Evolutionary conservation across 2,329 filamentous ascomycete genomes (phyloP).

Genomic region (Colletotrichum musicola): DNA sequence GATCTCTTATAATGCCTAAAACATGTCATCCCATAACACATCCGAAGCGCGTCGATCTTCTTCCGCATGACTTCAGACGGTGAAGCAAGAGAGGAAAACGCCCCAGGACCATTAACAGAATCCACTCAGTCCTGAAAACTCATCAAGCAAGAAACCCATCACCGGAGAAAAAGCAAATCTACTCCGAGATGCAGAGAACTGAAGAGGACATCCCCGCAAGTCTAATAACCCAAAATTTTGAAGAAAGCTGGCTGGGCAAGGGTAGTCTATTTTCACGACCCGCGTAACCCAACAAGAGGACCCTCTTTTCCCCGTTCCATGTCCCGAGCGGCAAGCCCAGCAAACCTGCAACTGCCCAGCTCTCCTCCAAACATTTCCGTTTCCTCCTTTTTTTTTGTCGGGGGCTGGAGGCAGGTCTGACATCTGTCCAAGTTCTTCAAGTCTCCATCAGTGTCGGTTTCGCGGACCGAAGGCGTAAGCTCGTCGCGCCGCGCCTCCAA

Average conservation of each 20-base stretch:
- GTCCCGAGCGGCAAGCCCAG: neutral
- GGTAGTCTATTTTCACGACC: neutral
- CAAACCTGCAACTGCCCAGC: constrained; percentile 7
- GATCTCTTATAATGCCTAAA: neutral
- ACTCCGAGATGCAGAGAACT: neutral
- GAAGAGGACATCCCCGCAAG: neutral
- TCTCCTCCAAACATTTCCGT: constrained; percentile 14
- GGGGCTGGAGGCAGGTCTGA: neutral
- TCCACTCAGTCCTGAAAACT: neutral
- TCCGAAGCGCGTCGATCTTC: neutral
- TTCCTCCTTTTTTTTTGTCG: neutral
- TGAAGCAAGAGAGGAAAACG: too few species aligned
- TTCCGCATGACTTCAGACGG: neutral
- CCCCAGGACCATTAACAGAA: neutral
- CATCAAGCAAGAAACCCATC: neutral
- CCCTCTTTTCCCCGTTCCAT: neutral
- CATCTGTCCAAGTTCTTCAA: neutral
- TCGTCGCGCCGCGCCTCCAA: constrained; percentile 1
- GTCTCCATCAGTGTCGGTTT: too few species aligned
- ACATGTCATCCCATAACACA: neutral
- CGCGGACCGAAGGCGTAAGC: neutral
- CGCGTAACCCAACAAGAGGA: neutral
- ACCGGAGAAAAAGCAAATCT: neutral
- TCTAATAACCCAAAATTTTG: too few species aligned
- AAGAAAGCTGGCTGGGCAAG: too few species aligned